These are phyloP conservation scores for Sporothrix brunneoviolacea DNA, from an alignment of 2,329 filamentous ascomycete genomes.

Conservation along the genomic window DNA sequence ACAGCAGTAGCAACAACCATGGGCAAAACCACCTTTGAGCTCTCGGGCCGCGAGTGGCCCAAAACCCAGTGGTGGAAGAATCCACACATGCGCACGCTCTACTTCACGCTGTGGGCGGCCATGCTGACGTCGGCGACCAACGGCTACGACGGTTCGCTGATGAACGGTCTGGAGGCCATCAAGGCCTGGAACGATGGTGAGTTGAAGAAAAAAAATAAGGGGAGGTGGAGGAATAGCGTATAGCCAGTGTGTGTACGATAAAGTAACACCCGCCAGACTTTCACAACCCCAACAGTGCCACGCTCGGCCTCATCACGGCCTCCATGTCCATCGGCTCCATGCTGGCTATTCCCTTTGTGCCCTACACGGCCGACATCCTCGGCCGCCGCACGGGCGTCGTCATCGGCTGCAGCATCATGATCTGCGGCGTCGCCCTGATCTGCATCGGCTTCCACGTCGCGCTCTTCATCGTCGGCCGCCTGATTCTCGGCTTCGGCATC, in stretches of 20 bases:
- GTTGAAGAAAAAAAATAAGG: too few relatives aligned
- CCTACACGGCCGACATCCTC: constrained; percentile 38
- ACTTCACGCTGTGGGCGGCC: constrained; percentile 28
- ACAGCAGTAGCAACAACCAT: constrained; percentile 13
- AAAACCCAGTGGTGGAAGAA: constrained; percentile 27
- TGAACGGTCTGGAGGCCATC: constrained; percentile 35
- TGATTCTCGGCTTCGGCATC: constrained; percentile 19
- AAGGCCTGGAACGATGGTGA: constrained; percentile 32
- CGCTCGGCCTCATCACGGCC: constrained; percentile 35
- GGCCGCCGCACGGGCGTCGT: constrained; percentile 39
- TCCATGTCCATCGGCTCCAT: constrained; percentile 42
- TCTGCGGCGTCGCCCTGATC: constrained; percentile 34
- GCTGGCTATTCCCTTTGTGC: constrained; percentile 37
- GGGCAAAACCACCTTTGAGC: constrained; percentile 21
- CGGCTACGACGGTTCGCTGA: constrained; percentile 32
- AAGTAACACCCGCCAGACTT: constrained; percentile 21
- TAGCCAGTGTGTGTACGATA: too few relatives aligned
- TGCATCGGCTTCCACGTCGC: constrained; percentile 27
- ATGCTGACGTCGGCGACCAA: constrained; percentile 31
- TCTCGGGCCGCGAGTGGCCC: constrained; percentile 23
- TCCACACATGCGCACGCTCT: constrained; percentile 27
- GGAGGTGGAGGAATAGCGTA: too few relatives aligned
- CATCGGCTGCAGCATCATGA: constrained; percentile 33
- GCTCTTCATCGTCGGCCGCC: constrained; percentile 25
- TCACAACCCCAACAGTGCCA: constrained; percentile 25